Conservation (phyloP, 169 alveolate species). For the Plasmodium vivax region DNA sequence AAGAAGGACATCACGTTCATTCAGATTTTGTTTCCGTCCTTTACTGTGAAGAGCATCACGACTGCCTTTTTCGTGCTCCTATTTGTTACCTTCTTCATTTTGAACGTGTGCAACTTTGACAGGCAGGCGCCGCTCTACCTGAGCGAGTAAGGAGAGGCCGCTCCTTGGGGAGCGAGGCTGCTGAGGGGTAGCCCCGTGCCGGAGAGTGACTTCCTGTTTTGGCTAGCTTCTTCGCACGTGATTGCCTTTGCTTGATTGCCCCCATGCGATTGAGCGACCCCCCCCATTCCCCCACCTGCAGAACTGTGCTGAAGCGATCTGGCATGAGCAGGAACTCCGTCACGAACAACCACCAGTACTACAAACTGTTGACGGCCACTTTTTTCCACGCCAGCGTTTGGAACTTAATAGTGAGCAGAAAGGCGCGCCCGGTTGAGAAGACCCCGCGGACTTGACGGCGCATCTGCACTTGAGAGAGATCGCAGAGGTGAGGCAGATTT, state of each 20-base stretch:
- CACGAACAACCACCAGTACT: slow-evolving; percentile 22
- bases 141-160: slow-evolving; percentile 13
- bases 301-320: slow-evolving; percentile 6
- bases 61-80: slow-evolving; percentile 5
- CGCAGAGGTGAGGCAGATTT: background rate
- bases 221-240: background rate
- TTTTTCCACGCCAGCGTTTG: slow-evolving; percentile 34
- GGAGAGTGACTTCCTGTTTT: background rate
- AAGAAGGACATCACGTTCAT: slow-evolving; percentile 42
- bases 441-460: background rate
- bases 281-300: background rate
- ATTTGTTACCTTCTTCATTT: background rate
- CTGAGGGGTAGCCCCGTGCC: background rate
- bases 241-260: background rate
- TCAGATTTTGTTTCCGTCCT: slow-evolving; percentile 55
- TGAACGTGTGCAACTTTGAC: slow-evolving; percentile 6
- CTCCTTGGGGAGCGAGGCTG: background rate
- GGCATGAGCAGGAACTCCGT: slow-evolving; percentile 16
- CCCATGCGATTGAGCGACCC: no score
- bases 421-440: background rate
- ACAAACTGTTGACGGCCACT: slow-evolving; percentile 30
- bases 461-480: background rate
- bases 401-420: slow-evolving; percentile 17
- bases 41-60: background rate
- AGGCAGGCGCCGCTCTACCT: slow-evolving; percentile 11